Conservation (phyloP, 2,329 filamentous ascomycete species). For the Ciborinia camelliae region DNA sequence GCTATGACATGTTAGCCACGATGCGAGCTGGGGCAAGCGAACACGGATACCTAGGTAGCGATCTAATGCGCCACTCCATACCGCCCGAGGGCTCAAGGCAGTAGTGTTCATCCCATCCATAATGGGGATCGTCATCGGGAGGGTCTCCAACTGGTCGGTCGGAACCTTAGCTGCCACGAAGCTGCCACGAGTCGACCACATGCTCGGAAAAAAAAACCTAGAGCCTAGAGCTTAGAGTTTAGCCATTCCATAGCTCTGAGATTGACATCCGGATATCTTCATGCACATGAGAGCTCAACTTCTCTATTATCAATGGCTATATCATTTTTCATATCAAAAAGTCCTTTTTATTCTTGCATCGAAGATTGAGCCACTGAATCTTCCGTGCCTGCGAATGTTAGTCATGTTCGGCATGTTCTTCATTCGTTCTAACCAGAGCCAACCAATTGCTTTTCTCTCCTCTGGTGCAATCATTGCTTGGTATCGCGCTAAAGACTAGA, state of each 20-base stretch:
- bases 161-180: not conserved
- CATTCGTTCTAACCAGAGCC: not conserved
- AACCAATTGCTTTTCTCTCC: not conserved
- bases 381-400: not conserved
- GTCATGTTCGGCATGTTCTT: not conserved
- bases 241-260: not conserved
- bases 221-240: conserved; percentile 1
- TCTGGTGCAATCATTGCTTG: not conserved
- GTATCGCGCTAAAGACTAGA: not conserved
- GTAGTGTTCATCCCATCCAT: not conserved
- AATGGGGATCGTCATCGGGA: not conserved
- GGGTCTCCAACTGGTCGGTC: not conserved
- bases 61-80: not conserved
- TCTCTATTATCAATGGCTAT: not conserved
- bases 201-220: not conserved
- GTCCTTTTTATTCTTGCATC: not conserved
- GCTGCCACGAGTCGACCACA: not conserved
- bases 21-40: not conserved
- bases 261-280: not conserved
- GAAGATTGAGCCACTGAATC: not conserved
- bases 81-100: not conserved
- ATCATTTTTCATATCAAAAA: not conserved
- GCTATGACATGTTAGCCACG: not conserved
- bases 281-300: not conserved
- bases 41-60: too few relatives aligned